phyloP scores from a whole-genome alignment of 179 eudicot genomes.

The Beta lomatogona region DNA sequence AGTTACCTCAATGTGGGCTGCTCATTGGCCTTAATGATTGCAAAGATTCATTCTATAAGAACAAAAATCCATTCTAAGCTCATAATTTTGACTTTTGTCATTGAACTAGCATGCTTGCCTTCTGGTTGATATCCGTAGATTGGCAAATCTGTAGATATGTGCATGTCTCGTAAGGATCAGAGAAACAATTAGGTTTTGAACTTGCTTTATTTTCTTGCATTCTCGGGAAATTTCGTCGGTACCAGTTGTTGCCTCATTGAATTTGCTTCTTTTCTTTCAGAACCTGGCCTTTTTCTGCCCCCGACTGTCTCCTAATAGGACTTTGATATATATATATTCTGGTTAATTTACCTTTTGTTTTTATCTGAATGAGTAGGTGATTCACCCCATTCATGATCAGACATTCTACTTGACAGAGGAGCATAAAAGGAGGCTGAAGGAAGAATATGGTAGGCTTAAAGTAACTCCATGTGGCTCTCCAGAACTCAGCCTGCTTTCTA shows the following conservation, averaged over 20 bases:
- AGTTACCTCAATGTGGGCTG: too few relatives aligned
- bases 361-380: constrained; percentile 44
- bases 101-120: too few relatives aligned
- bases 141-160: background rate
- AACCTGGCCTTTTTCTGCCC: too few relatives aligned
- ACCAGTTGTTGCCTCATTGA: background rate
- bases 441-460: constrained; percentile 57
- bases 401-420: constrained; percentile 62
- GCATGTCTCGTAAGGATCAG: background rate
- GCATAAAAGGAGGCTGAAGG: constrained; percentile 72
- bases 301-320: too few relatives aligned
- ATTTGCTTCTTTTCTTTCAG: background rate
- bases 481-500: background rate
- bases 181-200: background rate
- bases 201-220: background rate
- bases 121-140: background rate
- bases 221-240: too few relatives aligned
- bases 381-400: constrained; percentile 85
- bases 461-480: background rate
- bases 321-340: background rate
- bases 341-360: background rate
- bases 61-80: too few relatives aligned
- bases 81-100: too few relatives aligned
- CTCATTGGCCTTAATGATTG: too few relatives aligned
- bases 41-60: too few relatives aligned